Evolutionary conservation across 331 rosid species (phyloP).

Genomic region (Malus hybrid): DNA sequence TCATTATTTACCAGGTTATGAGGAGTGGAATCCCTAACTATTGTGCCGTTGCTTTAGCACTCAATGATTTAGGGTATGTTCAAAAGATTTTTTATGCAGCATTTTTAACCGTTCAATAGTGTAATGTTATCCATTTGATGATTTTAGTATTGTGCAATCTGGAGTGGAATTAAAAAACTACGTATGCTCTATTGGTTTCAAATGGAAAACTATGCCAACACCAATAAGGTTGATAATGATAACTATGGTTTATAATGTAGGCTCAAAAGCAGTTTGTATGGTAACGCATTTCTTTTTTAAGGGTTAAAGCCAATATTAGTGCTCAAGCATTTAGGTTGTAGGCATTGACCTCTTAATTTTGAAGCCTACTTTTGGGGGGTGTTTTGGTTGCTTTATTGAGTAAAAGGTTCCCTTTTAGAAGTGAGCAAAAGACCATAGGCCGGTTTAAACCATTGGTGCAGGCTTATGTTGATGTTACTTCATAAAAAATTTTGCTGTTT

Average conservation of each 20-base stretch:
- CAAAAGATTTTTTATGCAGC: not conserved
- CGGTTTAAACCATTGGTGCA: not conserved
- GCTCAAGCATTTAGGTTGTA: not conserved
- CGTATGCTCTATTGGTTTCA: no score
- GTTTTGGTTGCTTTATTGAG: not conserved
- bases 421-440: not conserved
- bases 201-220: no score
- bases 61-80: conserved; percentile 77
- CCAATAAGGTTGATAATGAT: no score
- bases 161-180: no score
- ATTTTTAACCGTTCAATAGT: not conserved
- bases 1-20: conserved; percentile 54
- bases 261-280: not conserved
- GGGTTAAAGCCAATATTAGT: not conserved
- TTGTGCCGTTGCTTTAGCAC: conserved; percentile 93
- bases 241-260: no score
- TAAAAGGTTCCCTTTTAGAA: not conserved
- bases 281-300: not conserved
- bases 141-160: not conserved
- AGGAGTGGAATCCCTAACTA: conserved; percentile 96
- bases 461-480: not conserved
- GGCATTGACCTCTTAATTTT: not conserved
- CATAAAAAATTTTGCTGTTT: not conserved
- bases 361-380: not conserved
- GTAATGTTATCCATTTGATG: not conserved